These are phyloP conservation scores for Acacia pycnantha DNA, from an alignment of 331 rosid genomes.

Conservation along the genomic window DNA sequence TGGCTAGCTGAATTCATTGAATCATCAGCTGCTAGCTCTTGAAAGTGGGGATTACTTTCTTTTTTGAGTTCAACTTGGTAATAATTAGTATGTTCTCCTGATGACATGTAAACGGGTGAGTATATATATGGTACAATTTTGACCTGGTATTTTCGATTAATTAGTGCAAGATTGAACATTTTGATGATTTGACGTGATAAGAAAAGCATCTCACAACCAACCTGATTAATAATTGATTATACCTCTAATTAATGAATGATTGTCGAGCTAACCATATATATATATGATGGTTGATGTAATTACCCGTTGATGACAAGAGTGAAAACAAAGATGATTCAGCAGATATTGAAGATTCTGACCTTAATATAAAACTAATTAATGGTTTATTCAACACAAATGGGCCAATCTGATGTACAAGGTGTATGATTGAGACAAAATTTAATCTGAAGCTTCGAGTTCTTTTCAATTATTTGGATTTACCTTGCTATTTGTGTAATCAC, in stretches of 20 bases:
- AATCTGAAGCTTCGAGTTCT: background rate
- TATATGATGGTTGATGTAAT: background rate
- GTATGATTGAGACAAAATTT: no score
- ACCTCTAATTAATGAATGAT: background rate
- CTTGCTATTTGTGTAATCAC: no score
- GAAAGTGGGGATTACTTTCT: background rate
- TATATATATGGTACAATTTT: background rate
- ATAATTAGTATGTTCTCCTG: background rate
- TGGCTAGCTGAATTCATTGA: no score
- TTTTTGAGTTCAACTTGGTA: background rate
- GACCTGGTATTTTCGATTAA: background rate
- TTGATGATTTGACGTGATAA: background rate
- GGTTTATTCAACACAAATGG: background rate
- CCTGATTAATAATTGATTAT: conserved; percentile 8
- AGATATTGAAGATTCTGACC: background rate
- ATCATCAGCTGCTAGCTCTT: background rate
- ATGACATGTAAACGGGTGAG: background rate
- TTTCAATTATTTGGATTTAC: background rate
- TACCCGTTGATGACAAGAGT: background rate
- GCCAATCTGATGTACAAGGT: background rate
- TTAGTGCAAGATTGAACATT: background rate
- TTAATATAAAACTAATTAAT: background rate
- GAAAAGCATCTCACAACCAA: conserved; percentile 11
- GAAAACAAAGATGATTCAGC: background rate
- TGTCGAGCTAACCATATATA: background rate